A percentile compares a stretch with the other conserved stretches of the same genome.
Evolutionary conservation across 1,139 yeast genomes (phyloP).

Genomic region (Yamadazyma taylorii): DNA sequence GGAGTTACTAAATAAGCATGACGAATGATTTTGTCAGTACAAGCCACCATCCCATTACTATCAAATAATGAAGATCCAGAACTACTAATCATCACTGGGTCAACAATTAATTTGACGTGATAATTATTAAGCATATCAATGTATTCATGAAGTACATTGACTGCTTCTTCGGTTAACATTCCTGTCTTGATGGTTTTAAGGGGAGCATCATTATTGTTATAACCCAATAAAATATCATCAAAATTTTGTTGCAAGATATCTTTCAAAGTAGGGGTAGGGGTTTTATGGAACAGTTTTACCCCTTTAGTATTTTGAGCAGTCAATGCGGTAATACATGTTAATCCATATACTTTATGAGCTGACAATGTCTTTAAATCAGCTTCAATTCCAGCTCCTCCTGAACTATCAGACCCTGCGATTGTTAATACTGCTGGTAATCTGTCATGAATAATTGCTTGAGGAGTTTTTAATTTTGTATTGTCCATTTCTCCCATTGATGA

Average conservation of each 20-base stretch:
- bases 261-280: constrained; percentile 43
- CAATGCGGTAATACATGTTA: constrained; percentile 77
- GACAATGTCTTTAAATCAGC: constrained; percentile 86
- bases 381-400: constrained; percentile 96
- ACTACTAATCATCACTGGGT: constrained; percentile 84
- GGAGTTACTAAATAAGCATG: constrained; percentile 73
- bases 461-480: not conserved
- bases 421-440: constrained; percentile 51
- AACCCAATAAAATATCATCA: constrained; percentile 54
- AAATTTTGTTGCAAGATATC: constrained; percentile 56
- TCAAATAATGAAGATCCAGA: constrained; percentile 64
- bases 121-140: constrained; percentile 27
- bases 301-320: constrained; percentile 81
- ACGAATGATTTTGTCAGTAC: constrained; percentile 50
- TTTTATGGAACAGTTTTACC: constrained; percentile 51
- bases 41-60: constrained; percentile 43
- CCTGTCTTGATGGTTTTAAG: constrained; percentile 80
- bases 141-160: constrained; percentile 44
- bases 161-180: constrained; percentile 64
- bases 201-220: constrained; percentile 22
- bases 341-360: constrained; percentile 76
- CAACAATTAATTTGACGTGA: constrained; percentile 54
- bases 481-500: not conserved
- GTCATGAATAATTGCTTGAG: not conserved
- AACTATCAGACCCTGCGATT: constrained; percentile 82